Evolutionary conservation across 345 rosid genomes (phyloP).

Genomic region (Linum lewisii): DNA sequence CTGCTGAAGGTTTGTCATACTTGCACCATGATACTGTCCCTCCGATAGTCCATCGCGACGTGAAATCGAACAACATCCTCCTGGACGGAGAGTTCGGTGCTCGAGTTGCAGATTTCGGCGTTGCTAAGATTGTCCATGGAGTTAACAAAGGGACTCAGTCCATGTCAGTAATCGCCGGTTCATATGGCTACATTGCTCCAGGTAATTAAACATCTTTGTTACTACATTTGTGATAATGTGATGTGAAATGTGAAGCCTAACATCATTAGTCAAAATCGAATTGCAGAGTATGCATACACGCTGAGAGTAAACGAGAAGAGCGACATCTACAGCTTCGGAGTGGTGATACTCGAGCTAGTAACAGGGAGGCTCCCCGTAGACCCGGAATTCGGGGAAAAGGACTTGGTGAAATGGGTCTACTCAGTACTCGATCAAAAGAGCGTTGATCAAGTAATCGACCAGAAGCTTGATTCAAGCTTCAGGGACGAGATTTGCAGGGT

Average conservation of each 20-base stretch:
- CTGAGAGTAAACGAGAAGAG: conserved; percentile 90
- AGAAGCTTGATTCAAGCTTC: conserved; percentile 37
- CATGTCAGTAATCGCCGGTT: conserved; percentile 86
- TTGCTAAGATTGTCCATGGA: conserved; percentile 59
- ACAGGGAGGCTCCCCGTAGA: conserved; percentile 65
- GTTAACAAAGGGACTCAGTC: conserved; percentile 39
- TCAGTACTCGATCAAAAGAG: conserved; percentile 43
- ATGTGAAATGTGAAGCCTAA: too few relatives aligned
- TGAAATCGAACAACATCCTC: conserved; percentile 80
- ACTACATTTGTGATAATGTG: not conserved
- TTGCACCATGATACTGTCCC: conserved; percentile 92
- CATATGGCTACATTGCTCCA: conserved; percentile 94
- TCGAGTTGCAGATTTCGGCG: conserved; percentile 83
- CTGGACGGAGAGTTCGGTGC: conserved; percentile 65
- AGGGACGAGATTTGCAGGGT: conserved; percentile 51
- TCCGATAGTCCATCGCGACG: conserved; percentile 85
- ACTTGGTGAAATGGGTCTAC: conserved; percentile 68
- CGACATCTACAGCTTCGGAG: conserved; percentile 86
- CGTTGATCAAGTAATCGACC: conserved; percentile 46
- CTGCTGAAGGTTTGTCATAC: conserved; percentile 81
- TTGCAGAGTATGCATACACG: conserved; percentile 78
- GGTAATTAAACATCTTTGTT: conserved; percentile 31
- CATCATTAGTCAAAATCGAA: too few relatives aligned
- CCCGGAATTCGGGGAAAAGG: conserved; percentile 70
- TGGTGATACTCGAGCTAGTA: conserved; percentile 68